These are phyloP conservation scores for Sherardia arvensis DNA, from an alignment of 257 asterid species.

Conservation along the genomic window DNA sequence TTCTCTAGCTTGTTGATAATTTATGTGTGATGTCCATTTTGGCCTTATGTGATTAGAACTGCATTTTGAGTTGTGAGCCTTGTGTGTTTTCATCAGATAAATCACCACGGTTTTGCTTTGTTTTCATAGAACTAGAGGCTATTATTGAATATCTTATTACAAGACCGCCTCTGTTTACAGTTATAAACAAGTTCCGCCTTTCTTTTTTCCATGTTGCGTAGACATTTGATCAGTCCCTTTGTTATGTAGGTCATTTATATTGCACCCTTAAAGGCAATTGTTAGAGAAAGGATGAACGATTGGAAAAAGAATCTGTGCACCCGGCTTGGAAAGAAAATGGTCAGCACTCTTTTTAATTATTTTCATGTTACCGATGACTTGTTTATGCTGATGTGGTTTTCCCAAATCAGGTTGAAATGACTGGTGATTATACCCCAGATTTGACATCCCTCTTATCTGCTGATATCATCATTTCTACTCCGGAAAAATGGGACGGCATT, in stretches of 20 bases:
- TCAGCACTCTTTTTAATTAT: conserved; percentile 21
- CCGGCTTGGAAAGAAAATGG: conserved; percentile 92
- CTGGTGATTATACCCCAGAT: conserved; percentile 98
- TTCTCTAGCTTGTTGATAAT: background rate
- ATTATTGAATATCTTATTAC: background rate
- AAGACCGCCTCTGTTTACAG: background rate
- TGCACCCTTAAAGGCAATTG: conserved; percentile 98
- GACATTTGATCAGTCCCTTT: conserved; percentile 24
- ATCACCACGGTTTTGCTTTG: background rate
- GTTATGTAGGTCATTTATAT: conserved; percentile 53
- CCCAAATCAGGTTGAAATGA: conserved; percentile 72
- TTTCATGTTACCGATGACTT: background rate
- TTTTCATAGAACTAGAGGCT: background rate
- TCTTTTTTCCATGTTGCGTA: background rate
- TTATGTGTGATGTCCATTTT: background rate
- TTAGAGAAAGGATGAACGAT: conserved; percentile 95
- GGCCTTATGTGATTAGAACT: background rate
- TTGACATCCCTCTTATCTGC: conserved; percentile 72
- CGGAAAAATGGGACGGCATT: conserved; percentile 99
- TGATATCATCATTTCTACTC: conserved; percentile 90
- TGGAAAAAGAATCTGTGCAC: conserved; percentile 91
- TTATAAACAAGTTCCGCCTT: background rate
- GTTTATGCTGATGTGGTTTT: conserved; percentile 18
- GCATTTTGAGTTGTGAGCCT: background rate
- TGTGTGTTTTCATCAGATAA: background rate